Conservation (phyloP, 352 stramenopile species). For the Phytophthora sp. region DNA sequence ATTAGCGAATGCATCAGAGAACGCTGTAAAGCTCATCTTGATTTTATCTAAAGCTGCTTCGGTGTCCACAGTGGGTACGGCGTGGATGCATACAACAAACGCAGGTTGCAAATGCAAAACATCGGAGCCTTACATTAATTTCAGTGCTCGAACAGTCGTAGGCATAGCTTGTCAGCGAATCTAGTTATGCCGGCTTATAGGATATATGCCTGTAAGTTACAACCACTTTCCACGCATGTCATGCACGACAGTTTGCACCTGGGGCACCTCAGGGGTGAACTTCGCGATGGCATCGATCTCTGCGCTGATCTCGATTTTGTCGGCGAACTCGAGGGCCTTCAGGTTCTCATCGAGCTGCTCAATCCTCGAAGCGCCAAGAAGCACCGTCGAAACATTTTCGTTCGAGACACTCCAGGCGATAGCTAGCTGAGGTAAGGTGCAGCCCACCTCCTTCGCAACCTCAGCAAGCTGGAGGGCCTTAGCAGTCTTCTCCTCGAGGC, state of each 20-base stretch:
- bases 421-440: slow-evolving; percentile 53
- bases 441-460: slow-evolving; percentile 57
- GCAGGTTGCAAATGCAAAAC: too few species aligned
- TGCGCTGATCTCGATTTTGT: slow-evolving; percentile 66
- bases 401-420: slow-evolving; percentile 61
- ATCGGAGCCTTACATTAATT: too few species aligned
- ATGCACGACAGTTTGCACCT: slow-evolving; percentile 27
- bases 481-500: slow-evolving; percentile 44
- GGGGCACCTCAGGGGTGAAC: slow-evolving; percentile 36
- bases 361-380: slow-evolving; percentile 56
- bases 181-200: too few species aligned
- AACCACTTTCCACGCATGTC: slow-evolving; percentile 37
- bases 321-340: slow-evolving; percentile 47
- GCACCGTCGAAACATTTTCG: slow-evolving; percentile 57
- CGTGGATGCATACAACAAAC: too few species aligned
- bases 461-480: slow-evolving; percentile 51
- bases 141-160: too few species aligned
- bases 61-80: too few species aligned
- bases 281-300: slow-evolving; percentile 70
- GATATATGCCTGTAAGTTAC: too few species aligned
- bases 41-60: too few species aligned
- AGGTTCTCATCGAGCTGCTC: slow-evolving; percentile 73
- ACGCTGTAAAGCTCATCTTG: too few species aligned
- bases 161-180: too few species aligned
- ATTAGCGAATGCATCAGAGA: too few species aligned